These are phyloP conservation scores for Cutaneotrichosporon cavernicola DNA, from an alignment of 1,284 basidiomycete species.

Conservation along the genomic window DNA sequence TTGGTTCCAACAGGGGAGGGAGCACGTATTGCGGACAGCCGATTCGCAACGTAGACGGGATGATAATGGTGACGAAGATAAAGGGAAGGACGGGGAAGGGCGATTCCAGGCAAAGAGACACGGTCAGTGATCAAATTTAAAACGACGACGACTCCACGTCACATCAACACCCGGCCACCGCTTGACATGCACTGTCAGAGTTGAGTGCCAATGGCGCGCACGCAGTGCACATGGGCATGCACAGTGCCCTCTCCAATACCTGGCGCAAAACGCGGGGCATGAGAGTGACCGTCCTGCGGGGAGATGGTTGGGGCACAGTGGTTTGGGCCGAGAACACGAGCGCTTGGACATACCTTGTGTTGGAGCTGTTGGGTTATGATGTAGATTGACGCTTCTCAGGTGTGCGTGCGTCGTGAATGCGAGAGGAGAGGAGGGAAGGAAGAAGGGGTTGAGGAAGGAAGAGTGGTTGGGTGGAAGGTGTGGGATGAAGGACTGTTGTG, in stretches of 20 bases:
- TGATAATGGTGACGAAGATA: not conserved
- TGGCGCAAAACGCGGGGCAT: not conserved
- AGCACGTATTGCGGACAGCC: not conserved
- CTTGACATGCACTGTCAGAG: not conserved
- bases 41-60: not conserved
- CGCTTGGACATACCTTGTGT: not conserved
- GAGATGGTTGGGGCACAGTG: not conserved
- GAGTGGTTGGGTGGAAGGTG: not conserved
- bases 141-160: constrained; percentile 13
- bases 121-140: constrained; percentile 21
- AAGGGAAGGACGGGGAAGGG: not conserved
- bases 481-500: not conserved
- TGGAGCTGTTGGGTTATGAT: not conserved
- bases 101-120: constrained; percentile 6
- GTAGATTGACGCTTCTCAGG: not conserved
- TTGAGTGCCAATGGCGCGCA: not conserved
- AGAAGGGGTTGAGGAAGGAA: not conserved
- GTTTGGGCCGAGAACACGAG: not conserved
- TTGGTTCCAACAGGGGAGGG: not conserved
- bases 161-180: not conserved
- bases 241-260: not conserved
- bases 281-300: not conserved
- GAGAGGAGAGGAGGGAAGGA: not conserved
- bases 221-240: not conserved
- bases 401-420: not conserved